Base-by-base conservation (phyloP, 1,284 basidiomycete genomes). In the Cutaneotrichosporon sp. region DNA sequence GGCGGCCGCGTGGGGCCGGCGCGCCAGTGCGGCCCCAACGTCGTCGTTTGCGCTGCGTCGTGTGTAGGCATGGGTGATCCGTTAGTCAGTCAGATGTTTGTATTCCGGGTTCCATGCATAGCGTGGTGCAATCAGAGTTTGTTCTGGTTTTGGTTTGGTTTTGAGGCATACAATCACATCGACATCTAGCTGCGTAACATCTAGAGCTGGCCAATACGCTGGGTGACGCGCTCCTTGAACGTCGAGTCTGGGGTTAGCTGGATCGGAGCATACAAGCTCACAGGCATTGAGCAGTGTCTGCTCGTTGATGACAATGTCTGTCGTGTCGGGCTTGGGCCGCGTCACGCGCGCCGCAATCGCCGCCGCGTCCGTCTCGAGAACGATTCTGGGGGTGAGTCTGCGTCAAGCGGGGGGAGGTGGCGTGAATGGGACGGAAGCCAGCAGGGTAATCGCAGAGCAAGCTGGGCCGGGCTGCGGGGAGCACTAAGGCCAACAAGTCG, bases 291-390 rank as follows among this genome's bases (percentile, higher is more conserved):
- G 80, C 58, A 96, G 80, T 4, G 90, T 94, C 77, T 97, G 92
- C 77, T 99, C 96, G 80, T 97, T 98, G 81, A 98, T 96, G 59
- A 96, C 88, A 61, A 98, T 96, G 67, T 97, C 93, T 38, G 88
- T 88, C 51, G 90, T 87, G 74, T 98, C 96, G 17, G 93, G 86
- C 65, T 85, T 85, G 45, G 96, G 90, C 62, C 93, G 79, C 62
- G 90, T 94, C 45, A 98, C 96, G 54, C 96, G 80, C 34, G 91
- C 92, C 0, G 93, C 91, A 67, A 99, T 96, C 10, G 93, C 90
- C 0, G 89, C 85, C 4, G 91, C 81, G 75, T 99, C 96, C 1
- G 93, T 98, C 76, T 98, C 94, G 44, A 98, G 86, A 63, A 98
- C 94, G 73, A 98, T 88, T 40, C 94, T 97, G 68, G n/a, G 17